Percentiles rank a stretch among this genome's conserved stretches.
phyloP scores from a whole-genome alignment of 2,329 filamentous ascomycete genomes.

The Hymenoscyphus occultus region DNA sequence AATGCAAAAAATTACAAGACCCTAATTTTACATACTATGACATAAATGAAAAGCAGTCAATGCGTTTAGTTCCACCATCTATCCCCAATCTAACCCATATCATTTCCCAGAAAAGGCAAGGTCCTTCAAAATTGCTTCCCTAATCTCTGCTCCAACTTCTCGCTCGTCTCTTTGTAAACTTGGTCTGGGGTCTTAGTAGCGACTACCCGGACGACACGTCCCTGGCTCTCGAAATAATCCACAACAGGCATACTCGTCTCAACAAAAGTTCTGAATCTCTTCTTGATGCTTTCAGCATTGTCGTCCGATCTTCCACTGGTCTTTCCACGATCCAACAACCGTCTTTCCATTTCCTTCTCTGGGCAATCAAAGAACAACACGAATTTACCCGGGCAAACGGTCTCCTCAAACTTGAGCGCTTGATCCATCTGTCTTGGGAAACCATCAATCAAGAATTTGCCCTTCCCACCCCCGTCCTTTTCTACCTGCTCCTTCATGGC shows the following conservation, averaged over 20 bases:
- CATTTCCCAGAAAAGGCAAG: constrained; percentile 4
- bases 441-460: constrained; percentile 74
- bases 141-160: constrained; percentile 48
- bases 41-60: constrained; percentile 10
- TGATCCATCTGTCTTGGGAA: constrained; percentile 98
- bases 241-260: constrained; percentile 98
- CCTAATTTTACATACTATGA: constrained; percentile 23
- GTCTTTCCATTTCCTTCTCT: constrained; percentile 80
- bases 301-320: constrained; percentile 90
- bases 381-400: constrained; percentile 77
- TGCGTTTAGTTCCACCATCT: constrained; percentile 7
- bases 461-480: constrained; percentile 48
- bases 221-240: constrained; percentile 73
- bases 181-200: constrained; percentile 65
- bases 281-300: constrained; percentile 92
- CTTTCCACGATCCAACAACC: constrained; percentile 85
- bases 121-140: constrained; percentile 42
- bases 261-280: constrained; percentile 90
- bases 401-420: constrained; percentile 87
- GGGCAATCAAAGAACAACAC: constrained; percentile 95
- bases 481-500: constrained; percentile 74
- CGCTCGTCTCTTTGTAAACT: constrained; percentile 54
- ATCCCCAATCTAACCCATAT: constrained; percentile 10
- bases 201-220: constrained; percentile 75
- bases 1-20: constrained; percentile 11